Conservation (phyloP, 345 rosid genomes). For the Lagerstroemia speciosa region DNA sequence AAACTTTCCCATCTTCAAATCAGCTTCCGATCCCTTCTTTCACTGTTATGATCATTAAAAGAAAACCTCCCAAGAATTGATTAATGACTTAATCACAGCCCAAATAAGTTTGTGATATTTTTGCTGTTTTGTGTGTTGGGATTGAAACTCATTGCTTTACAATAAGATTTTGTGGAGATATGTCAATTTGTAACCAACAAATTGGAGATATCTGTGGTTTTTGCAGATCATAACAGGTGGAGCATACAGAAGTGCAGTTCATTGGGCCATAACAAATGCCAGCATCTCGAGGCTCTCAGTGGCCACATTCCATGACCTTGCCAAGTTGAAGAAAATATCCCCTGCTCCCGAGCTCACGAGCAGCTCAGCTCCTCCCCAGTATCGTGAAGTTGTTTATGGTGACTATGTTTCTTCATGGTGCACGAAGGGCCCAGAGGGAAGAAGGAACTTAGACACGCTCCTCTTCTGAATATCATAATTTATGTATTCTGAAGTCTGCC, state of each 20-base stretch:
- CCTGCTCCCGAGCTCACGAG: conserved; percentile 46
- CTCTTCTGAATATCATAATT: conserved; percentile 6
- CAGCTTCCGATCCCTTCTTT: not conserved
- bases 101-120: too few species aligned
- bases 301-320: conserved; percentile 83
- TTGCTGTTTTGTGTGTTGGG: too few species aligned
- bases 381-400: conserved; percentile 47
- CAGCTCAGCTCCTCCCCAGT: conserved; percentile 28
- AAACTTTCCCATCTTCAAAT: not conserved
- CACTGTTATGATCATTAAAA: not conserved
- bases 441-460: conserved; percentile 65
- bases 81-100: not conserved
- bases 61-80: conserved; percentile 5
- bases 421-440: conserved; percentile 70
- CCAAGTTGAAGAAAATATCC: conserved; percentile 44
- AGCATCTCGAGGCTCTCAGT: conserved; percentile 55
- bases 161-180: not conserved
- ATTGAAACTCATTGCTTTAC: not conserved
- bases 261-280: conserved; percentile 65
- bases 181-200: not conserved
- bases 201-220: not conserved
- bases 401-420: conserved; percentile 75
- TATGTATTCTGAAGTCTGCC: not conserved
- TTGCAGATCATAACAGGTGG: conserved; percentile 80
- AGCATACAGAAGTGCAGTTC: conserved; percentile 53